Evolutionary conservation across 257 asterid species (phyloP).

Genomic region (Solanum appendiculatum): DNA sequence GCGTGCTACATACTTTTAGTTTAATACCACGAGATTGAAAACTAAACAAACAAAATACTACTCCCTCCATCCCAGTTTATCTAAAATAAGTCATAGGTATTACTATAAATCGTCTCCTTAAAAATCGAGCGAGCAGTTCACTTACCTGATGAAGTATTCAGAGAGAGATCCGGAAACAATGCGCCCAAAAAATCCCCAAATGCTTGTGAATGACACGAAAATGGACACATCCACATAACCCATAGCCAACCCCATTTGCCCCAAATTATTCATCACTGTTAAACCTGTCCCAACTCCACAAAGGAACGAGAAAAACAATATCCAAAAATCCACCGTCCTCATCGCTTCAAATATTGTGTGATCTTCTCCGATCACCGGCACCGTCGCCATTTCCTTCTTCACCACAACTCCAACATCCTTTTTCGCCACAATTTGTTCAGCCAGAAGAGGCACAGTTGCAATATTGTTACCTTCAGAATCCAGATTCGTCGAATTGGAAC

Average conservation of each 20-base stretch:
- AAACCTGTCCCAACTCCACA: constrained; percentile 19
- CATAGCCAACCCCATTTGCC: constrained; percentile 13
- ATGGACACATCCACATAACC: constrained; percentile 14
- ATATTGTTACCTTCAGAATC: not conserved
- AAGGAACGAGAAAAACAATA: constrained; percentile 15
- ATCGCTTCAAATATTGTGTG: constrained; percentile 11
- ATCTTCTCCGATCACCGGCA: constrained; percentile 6
- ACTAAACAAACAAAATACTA: too few relatives aligned
- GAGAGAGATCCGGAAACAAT: constrained; percentile 8
- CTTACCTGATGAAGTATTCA: constrained; percentile 13
- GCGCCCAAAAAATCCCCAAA: constrained; percentile 19
- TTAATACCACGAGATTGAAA: too few relatives aligned
- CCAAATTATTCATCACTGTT: constrained; percentile 9
- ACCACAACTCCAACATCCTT: not conserved
- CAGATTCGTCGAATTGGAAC: not conserved
- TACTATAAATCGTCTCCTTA: too few relatives aligned
- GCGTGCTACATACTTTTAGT: too few relatives aligned
- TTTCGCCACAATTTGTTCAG: not conserved
- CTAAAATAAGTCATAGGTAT: too few relatives aligned
- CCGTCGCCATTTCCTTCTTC: not conserved
- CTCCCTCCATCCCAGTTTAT: too few relatives aligned
- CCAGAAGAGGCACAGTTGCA: not conserved
- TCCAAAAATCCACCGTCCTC: constrained; percentile 6
- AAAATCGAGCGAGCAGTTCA: not conserved
- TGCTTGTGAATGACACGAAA: constrained; percentile 14